Conservation (phyloP, 2,329 filamentous ascomycete species). For the Hymenoscyphus occultus region DNA sequence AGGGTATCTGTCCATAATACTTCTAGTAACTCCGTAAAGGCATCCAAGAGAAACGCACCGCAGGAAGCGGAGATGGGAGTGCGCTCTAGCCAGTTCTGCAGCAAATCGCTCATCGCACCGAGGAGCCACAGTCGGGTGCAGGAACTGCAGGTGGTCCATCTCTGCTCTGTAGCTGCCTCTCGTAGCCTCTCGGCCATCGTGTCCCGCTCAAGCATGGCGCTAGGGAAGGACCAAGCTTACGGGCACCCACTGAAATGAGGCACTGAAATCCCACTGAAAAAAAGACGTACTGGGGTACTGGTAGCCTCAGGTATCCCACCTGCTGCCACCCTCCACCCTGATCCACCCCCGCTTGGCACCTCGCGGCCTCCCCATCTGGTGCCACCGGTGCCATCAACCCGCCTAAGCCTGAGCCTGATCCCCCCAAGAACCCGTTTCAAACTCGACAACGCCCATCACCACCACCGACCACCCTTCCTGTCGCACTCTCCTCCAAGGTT, state of each 20-base stretch:
- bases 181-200: background rate
- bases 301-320: too few relatives aligned
- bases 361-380: too few relatives aligned
- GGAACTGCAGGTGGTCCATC: background rate
- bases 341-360: too few relatives aligned
- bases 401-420: too few relatives aligned
- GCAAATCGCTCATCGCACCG: background rate
- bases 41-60: too few relatives aligned
- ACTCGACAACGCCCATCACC: background rate
- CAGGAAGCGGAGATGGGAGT: background rate
- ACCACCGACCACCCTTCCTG: background rate
- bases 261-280: background rate
- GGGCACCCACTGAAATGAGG: background rate
- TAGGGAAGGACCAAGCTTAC: background rate
- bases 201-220: background rate
- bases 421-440: too few relatives aligned
- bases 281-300: too few relatives aligned
- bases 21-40: too few relatives aligned
- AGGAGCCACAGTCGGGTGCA: too few relatives aligned
- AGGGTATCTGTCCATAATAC: too few relatives aligned
- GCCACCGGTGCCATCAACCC: too few relatives aligned
- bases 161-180: background rate
- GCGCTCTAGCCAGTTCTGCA: background rate
- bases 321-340: too few relatives aligned
- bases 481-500: background rate